Percentiles rank a stretch among this genome's conserved stretches.
Conservation (phyloP, 805 yeast genomes). For the Pichia cephalocereana region DNA sequence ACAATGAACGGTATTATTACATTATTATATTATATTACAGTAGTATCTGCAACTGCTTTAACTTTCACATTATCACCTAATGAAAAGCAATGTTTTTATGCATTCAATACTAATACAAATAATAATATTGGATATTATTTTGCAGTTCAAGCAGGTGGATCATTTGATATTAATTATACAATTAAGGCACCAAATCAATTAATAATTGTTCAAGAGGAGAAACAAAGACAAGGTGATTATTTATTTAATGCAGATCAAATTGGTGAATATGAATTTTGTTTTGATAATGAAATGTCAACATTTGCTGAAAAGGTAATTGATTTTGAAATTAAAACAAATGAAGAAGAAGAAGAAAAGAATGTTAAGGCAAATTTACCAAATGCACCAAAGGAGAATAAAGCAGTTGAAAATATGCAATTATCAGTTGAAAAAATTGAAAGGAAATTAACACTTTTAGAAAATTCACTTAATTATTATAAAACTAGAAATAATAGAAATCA, state of each 20-base stretch:
- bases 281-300: constrained; percentile 72
- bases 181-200: constrained; percentile 50
- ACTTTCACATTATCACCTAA: constrained; percentile 71
- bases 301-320: constrained; percentile 78
- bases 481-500: constrained; percentile 89
- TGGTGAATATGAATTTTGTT: constrained; percentile 88
- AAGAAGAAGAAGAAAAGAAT: constrained; percentile 21
- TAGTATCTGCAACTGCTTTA: constrained; percentile 40
- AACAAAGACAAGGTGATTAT: constrained; percentile 75
- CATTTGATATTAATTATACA: constrained; percentile 70
- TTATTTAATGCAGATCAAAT: constrained; percentile 49
- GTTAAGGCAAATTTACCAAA: constrained; percentile 52
- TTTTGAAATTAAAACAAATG: constrained; percentile 58
- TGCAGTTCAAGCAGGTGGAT: constrained; percentile 76
- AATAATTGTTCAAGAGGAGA: constrained; percentile 42
- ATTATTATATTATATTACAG: background rate
- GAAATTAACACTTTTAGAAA: constrained; percentile 48
- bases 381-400: constrained; percentile 44
- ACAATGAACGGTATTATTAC: background rate
- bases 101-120: constrained; percentile 50
- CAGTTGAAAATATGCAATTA: constrained; percentile 45
- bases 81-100: constrained; percentile 63
- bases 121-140: constrained; percentile 66
- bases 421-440: constrained; percentile 51
- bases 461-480: constrained; percentile 70